Evolutionary conservation across 805 yeast genomes (phyloP).

Genomic region (Candida ovalis): DNA sequence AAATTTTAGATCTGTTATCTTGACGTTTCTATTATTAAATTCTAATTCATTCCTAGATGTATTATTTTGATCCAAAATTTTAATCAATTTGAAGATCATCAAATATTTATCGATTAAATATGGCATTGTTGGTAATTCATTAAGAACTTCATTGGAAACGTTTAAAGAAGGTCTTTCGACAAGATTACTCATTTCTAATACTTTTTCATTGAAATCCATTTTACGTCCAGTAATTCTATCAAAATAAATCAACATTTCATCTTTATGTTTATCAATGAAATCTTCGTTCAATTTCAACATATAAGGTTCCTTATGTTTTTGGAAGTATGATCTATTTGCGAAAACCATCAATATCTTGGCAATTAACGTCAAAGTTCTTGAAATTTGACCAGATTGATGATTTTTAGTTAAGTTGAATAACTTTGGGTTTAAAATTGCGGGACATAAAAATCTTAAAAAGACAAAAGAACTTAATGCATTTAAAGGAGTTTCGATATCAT

Average conservation of each 20-base stretch:
- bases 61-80: constrained; percentile 34
- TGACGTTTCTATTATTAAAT: constrained; percentile 16
- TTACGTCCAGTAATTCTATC: constrained; percentile 68
- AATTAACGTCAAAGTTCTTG: constrained; percentile 74
- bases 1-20: constrained; percentile 26
- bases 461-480: constrained; percentile 81
- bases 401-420: constrained; percentile 66
- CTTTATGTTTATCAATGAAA: constrained; percentile 56
- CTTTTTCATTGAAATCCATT: constrained; percentile 56
- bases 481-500: constrained; percentile 46
- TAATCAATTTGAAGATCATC: constrained; percentile 55
- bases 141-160: constrained; percentile 47
- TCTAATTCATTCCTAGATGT: constrained; percentile 16
- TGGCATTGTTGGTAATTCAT: constrained; percentile 66
- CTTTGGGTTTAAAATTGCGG: constrained; percentile 88
- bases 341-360: constrained; percentile 78
- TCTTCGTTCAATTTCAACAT: constrained; percentile 59
- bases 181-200: constrained; percentile 51
- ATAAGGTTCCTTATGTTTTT: constrained; percentile 82
- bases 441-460: constrained; percentile 82
- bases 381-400: constrained; percentile 68
- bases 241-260: constrained; percentile 63
- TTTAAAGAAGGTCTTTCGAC: constrained; percentile 55
- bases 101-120: constrained; percentile 63
- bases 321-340: constrained; percentile 69